phyloP scores from a whole-genome alignment of 2,329 filamentous ascomycete genomes.

The Fusarium xyrophilum region DNA sequence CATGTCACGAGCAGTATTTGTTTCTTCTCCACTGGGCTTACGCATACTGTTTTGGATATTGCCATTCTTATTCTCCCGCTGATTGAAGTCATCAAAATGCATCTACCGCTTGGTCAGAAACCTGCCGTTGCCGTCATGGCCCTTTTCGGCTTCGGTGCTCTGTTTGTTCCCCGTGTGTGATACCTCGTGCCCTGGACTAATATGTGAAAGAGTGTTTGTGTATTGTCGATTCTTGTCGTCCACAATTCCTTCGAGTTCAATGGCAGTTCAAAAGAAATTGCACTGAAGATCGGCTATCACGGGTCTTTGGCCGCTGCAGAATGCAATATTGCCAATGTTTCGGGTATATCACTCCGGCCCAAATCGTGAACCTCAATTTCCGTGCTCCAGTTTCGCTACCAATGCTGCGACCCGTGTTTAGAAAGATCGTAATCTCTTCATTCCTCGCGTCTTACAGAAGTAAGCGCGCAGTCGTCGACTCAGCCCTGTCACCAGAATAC shows the following conservation, averaged over 20 bases:
- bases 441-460: conserved; percentile 11
- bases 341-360: conserved; percentile 17
- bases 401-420: conserved; percentile 26
- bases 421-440: conserved; percentile 10
- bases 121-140: conserved; percentile 40
- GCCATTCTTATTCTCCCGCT: conserved; percentile 43
- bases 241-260: conserved; percentile 29
- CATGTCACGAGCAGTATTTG: conserved; percentile 42
- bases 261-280: conserved; percentile 30
- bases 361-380: rapidly evolving
- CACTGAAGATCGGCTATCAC: conserved; percentile 35
- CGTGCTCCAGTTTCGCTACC: conserved; percentile 22
- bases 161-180: conserved; percentile 27
- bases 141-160: conserved; percentile 41
- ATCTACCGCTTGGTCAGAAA: conserved; percentile 40
- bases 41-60: conserved; percentile 44
- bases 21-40: conserved; percentile 43
- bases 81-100: conserved; percentile 42
- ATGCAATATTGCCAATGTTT: conserved; percentile 39
- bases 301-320: conserved; percentile 41
- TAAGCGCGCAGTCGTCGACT: conserved; percentile 1
- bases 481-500: not conserved
- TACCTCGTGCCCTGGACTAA: not conserved
- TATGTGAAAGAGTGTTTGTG: conserved; percentile 14
- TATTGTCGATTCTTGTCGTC: conserved; percentile 38